These are phyloP conservation scores for Aspergillus niger DNA, from an alignment of 2,329 filamentous ascomycete genomes.

Conservation along the genomic window DNA sequence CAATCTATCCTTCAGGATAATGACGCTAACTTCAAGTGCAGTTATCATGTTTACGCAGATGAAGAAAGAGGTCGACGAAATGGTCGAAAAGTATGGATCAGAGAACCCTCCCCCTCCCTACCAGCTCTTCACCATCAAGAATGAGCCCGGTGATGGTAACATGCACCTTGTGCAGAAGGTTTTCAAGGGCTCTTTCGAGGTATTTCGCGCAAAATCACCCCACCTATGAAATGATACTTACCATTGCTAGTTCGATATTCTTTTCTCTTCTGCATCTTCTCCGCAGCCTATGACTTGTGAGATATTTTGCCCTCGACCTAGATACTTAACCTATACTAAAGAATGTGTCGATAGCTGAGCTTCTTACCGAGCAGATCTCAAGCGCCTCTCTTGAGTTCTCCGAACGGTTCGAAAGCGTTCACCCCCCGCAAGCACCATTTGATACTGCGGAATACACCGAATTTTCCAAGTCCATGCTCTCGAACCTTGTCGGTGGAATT, in stretches of 20 bases:
- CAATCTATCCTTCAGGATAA: not conserved
- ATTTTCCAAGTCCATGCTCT: slow-evolving; percentile 89
- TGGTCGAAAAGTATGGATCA: slow-evolving; percentile 60
- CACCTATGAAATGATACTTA: slow-evolving; percentile 11
- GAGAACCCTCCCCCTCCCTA: slow-evolving; percentile 77
- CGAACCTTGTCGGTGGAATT: slow-evolving; percentile 89
- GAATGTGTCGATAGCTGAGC: slow-evolving; percentile 48
- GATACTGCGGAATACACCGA: slow-evolving; percentile 68
- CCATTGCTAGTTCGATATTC: slow-evolving; percentile 71
- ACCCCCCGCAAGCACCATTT: slow-evolving; percentile 76
- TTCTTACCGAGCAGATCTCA: slow-evolving; percentile 70
- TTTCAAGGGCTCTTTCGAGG: slow-evolving; percentile 82
- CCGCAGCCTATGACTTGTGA: slow-evolving; percentile 54
- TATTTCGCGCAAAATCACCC: slow-evolving; percentile 26
- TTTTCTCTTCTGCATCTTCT: slow-evolving; percentile 80
- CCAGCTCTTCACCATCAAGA: slow-evolving; percentile 77
- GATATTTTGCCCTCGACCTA: slow-evolving; percentile 18
- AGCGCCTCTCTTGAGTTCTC: slow-evolving; percentile 68
- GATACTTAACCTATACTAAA: slow-evolving; percentile 11
- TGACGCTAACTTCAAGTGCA: slow-evolving; percentile 23
- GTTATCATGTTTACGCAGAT: slow-evolving; percentile 63
- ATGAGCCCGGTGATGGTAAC: slow-evolving; percentile 66
- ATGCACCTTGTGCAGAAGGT: slow-evolving; percentile 87
- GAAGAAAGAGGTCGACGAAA: slow-evolving; percentile 64
- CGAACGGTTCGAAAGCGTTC: slow-evolving; percentile 71